Conservation (phyloP, 805 yeast genomes). For the Dipodascus albidus region DNA sequence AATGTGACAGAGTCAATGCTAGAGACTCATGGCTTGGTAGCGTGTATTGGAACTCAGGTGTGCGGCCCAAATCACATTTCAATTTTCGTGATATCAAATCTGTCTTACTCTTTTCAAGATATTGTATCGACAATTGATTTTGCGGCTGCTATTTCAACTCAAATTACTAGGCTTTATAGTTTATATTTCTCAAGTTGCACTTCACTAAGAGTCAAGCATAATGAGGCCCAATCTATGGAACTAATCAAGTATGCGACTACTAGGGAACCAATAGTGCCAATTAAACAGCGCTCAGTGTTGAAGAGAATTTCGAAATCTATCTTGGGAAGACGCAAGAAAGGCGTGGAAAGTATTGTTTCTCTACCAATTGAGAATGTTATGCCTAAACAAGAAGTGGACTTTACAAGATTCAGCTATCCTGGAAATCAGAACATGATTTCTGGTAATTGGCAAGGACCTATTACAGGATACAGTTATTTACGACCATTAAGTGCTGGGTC, state of each 20-base stretch:
- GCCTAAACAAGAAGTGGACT: neutral
- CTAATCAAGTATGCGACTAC: conserved; percentile 3
- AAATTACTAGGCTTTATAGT: conserved; percentile 28
- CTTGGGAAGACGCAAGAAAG: neutral
- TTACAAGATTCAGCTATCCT: neutral
- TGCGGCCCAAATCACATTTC: conserved; percentile 23
- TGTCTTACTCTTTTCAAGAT: conserved; percentile 17
- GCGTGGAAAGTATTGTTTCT: neutral
- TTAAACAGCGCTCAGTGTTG: neutral
- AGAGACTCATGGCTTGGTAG: conserved; percentile 28
- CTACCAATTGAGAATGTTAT: neutral
- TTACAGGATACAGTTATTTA: neutral
- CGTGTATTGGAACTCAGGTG: conserved; percentile 39
- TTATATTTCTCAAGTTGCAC: conserved; percentile 18
- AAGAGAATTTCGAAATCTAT: neutral
- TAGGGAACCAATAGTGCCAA: conserved; percentile 2
- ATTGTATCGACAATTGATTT: conserved; percentile 26
- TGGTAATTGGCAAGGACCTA: too few relatives aligned
- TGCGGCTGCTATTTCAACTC: conserved; percentile 27
- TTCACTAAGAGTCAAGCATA: neutral
- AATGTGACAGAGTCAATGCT: conserved; percentile 31
- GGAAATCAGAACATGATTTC: neutral
- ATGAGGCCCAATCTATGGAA: neutral
- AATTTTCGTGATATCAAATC: conserved; percentile 14
- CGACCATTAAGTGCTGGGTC: neutral